Base-by-base conservation (phyloP, 1,284 basidiomycete genomes). In the Dichomitus squalens region DNA sequence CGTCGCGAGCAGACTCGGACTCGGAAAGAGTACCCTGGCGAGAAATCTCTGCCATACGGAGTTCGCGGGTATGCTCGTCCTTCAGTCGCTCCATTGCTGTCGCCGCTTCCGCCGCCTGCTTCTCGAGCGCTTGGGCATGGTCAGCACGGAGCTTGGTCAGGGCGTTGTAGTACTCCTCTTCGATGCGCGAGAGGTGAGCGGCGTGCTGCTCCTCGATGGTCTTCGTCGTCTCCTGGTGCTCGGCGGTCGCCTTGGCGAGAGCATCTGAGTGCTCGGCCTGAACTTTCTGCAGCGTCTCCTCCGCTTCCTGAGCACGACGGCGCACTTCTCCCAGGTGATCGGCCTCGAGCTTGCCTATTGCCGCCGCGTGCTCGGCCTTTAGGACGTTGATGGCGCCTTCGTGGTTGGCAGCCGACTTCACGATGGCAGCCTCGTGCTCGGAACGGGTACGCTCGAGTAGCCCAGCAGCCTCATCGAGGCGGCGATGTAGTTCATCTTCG, bases 81-180 rank as follows among this genome's bases (percentile, higher is more conserved):
- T 81, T 83, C 56, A 92, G 73, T 43, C 88, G 82, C 53, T 87
- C 84, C 25, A 91, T 73, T 8, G 77, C 76, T 1, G 81, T 82
- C 35, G 79, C 75, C n/a, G 80, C 74, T 56, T 93, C 88, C 5
- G 78, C 76, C 1, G 79, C 75, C 52, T 87, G 81, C 65, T 79
- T 83, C 64, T 82, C 81, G 49, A 92, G 70, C 21, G 80, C 76
- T 55, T 85, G 82, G 2, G 83, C 79, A 63, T 92, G 88, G 66
- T 90, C 87, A 12, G 70, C 74, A 31, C 87, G 85, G 39, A 92
- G 79, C 66, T 87, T 89, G 18, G 84, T 87, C 46, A 94, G 74
- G 16, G 84, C 86, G 52, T 89, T 85, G 68, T 92, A 91, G 66
- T 90, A 92, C 65, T 92, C 87, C 66, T 89, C 90, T 66, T 92